Evolutionary conservation across 768 basidiomycete genomes (phyloP).

Genomic region (Mycena polygramma): DNA sequence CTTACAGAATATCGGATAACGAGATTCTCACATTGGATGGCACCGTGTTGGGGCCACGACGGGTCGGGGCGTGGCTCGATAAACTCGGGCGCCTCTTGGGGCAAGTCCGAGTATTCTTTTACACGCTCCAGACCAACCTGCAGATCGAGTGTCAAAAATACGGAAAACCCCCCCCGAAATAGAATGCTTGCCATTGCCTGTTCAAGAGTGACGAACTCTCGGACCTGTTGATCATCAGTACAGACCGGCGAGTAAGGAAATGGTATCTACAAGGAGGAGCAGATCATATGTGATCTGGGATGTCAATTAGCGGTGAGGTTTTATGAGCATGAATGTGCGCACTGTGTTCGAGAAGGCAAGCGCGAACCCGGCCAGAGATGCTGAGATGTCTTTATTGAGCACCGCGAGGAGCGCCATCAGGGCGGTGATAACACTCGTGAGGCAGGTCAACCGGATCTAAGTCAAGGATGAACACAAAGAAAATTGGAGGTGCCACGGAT

Average conservation of each 20-base stretch:
- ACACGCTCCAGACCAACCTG: constrained; percentile 89
- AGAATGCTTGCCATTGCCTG: constrained; percentile 85
- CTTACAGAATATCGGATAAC: constrained; percentile 83
- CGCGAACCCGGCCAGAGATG: constrained; percentile 88
- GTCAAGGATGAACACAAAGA: constrained; percentile 47
- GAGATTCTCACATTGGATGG: constrained; percentile 78
- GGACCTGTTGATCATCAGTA: constrained; percentile 55
- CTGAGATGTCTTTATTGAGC: constrained; percentile 78
- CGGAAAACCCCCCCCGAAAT: constrained; percentile 50
- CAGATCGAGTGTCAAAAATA: constrained; percentile 43
- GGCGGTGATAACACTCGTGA: constrained; percentile 80
- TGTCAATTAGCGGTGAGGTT: neutral
- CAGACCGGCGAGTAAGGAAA: neutral
- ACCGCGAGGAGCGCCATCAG: constrained; percentile 77
- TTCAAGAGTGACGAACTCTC: constrained; percentile 87
- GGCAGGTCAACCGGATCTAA: constrained; percentile 75
- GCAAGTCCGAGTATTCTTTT: constrained; percentile 89
- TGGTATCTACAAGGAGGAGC: constrained; percentile 65
- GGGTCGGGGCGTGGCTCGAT: constrained; percentile 83
- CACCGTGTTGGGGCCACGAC: constrained; percentile 82
- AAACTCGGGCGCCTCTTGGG: constrained; percentile 84
- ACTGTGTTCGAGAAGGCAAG: constrained; percentile 81
- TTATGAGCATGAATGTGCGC: neutral
- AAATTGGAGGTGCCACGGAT: constrained; percentile 67
- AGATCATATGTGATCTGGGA: constrained; percentile 72